Conservation (phyloP, 768 basidiomycete genomes). For the Termitomyces sp. region DNA sequence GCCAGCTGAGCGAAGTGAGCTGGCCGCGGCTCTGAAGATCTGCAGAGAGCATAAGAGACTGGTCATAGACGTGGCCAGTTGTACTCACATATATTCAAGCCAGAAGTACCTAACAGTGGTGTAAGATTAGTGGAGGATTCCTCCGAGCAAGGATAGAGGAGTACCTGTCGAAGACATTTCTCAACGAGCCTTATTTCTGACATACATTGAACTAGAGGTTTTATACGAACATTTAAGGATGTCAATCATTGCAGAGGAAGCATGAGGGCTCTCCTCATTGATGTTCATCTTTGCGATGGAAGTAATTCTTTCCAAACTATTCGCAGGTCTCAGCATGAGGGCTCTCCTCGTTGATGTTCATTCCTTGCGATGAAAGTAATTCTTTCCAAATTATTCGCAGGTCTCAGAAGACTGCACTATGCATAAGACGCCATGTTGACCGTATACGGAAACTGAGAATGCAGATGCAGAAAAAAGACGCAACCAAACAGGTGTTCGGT, state of each 20-base stretch:
- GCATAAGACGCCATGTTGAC: background rate
- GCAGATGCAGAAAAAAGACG: background rate
- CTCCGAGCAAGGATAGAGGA: background rate
- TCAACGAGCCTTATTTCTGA: conserved; percentile 2
- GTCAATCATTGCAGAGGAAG: conserved; percentile 4
- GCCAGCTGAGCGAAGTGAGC: conserved; percentile 47
- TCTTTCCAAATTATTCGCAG: conserved; percentile 8
- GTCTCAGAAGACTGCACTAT: conserved; percentile 2
- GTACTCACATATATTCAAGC: conserved; percentile 31
- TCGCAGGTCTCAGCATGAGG: conserved; percentile 1
- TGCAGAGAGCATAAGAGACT: conserved; percentile 17
- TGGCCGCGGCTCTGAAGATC: conserved; percentile 48
- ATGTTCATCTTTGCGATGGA: conserved; percentile 15
- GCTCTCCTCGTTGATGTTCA: conserved; percentile 11
- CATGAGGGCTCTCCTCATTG: conserved; percentile 8
- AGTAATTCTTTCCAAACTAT: conserved; percentile 12
- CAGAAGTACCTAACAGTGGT: conserved; percentile 22
- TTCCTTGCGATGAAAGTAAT: conserved; percentile 16
- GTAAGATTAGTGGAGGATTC: background rate
- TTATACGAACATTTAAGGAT: conserved; percentile 7
- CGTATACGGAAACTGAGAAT: background rate
- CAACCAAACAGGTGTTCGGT: background rate
- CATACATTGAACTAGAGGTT: background rate
- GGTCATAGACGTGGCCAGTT: background rate
- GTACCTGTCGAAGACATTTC: conserved; percentile 18